Percentiles rank a stretch among this genome's conserved stretches.
Conservation (phyloP, 257 asterid species). For the Oldenlandia corymbosa region DNA sequence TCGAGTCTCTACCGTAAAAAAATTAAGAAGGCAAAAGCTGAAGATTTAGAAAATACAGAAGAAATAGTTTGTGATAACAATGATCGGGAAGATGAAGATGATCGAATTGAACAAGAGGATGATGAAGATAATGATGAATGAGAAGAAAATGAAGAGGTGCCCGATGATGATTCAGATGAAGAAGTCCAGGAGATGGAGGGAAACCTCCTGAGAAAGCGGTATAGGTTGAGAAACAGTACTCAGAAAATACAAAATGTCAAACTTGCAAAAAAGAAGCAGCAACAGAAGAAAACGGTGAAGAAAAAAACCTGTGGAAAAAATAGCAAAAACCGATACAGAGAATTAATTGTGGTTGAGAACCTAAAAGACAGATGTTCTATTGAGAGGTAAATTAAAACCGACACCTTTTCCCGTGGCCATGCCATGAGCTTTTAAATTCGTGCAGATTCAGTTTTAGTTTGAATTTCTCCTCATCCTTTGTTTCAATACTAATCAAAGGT, state of each 20-base stretch:
- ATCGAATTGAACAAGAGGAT: conserved; percentile 26
- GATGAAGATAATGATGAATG: conserved; percentile 11
- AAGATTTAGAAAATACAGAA: background rate
- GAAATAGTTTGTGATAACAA: conserved; percentile 22
- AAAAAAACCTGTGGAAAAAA: conserved; percentile 29
- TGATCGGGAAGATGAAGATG: conserved; percentile 14
- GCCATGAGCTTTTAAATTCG: background rate
- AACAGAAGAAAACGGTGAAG: conserved; percentile 21
- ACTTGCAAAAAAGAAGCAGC: conserved; percentile 32
- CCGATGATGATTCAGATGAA: conserved; percentile 20
- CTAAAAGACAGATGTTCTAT: conserved; percentile 95
- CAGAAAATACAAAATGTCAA: conserved; percentile 39
- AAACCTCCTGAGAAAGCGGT: conserved; percentile 66
- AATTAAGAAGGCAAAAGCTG: conserved; percentile 23
- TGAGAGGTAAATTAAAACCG: conserved; percentile 61
- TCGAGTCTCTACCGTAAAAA: conserved; percentile 38
- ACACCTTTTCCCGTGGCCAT: background rate
- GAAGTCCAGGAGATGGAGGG: conserved; percentile 27
- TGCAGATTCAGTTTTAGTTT: background rate
- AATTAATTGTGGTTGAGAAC: conserved; percentile 39
- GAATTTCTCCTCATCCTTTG: background rate
- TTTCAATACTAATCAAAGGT: conserved; percentile 39
- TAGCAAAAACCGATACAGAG: conserved; percentile 40
- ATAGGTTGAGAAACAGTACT: conserved; percentile 48
- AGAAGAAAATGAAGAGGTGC: background rate